Conservation (phyloP, 177 flowering plant genomes). For the Telopea speciosissima region DNA sequence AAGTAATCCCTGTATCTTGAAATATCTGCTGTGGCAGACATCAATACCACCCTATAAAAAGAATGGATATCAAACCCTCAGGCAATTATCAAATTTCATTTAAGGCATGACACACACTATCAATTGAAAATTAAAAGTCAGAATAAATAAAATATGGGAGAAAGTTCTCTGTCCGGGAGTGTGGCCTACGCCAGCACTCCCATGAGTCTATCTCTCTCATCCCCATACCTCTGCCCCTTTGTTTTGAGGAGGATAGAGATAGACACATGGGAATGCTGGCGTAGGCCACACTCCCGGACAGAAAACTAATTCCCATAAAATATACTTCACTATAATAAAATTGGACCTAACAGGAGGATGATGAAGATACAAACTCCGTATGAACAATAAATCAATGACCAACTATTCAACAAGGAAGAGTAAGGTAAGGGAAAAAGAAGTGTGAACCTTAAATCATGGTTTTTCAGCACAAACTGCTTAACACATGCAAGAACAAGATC, state of each 20-base stretch:
- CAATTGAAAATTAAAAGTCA: neutral
- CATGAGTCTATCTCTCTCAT: no score
- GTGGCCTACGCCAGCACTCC: no score
- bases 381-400: neutral
- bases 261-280: no score
- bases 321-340: neutral
- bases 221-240: no score
- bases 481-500: constrained; percentile 95
- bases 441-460: constrained; percentile 62
- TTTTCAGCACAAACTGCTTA: constrained; percentile 78
- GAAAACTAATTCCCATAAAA: no score
- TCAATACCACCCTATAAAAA: constrained; percentile 75
- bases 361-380: neutral
- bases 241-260: no score
- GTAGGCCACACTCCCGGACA: no score
- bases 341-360: neutral
- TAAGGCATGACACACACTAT: neutral
- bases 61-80: constrained; percentile 9
- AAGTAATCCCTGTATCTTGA: constrained; percentile 81
- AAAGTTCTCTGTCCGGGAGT: no score
- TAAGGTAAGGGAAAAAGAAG: neutral
- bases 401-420: neutral
- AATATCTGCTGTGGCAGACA: constrained; percentile 97
- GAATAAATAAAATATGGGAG: no score
- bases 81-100: constrained; percentile 2